Conservation (phyloP, 192 early-diverging fungal genomes). For the Rhizophagus prolifer region DNA sequence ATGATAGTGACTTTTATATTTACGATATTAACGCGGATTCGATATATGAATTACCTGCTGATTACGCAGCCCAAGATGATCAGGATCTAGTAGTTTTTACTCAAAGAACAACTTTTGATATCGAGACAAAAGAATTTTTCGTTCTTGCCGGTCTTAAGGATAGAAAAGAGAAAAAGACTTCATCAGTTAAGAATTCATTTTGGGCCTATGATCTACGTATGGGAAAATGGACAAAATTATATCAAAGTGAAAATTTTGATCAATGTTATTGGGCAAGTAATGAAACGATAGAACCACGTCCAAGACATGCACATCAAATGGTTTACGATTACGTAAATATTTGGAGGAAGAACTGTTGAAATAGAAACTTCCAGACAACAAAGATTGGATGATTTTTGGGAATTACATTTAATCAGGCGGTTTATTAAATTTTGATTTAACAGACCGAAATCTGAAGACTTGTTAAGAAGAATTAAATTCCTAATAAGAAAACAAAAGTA, state of each 20-base stretch:
- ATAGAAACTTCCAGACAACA: constrained; percentile 49
- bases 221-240: constrained; percentile 63
- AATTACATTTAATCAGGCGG: constrained; percentile 62
- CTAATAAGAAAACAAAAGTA: constrained; percentile 25
- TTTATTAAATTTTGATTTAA: neutral
- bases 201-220: constrained; percentile 69
- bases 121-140: constrained; percentile 77
- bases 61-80: constrained; percentile 71
- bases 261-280: constrained; percentile 25
- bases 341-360: constrained; percentile 93
- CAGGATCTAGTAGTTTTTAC: constrained; percentile 77
- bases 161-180: constrained; percentile 52
- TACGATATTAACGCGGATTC: constrained; percentile 81
- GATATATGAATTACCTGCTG: constrained; percentile 75
- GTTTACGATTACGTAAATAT: constrained; percentile 77
- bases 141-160: constrained; percentile 74
- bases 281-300: constrained; percentile 59
- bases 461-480: constrained; percentile 16
- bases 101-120: constrained; percentile 81
- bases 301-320: constrained; percentile 92
- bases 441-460: constrained; percentile 14
- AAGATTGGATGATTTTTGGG: constrained; percentile 84
- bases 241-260: constrained; percentile 58
- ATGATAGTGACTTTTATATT: constrained; percentile 68
- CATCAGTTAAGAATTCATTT: constrained; percentile 70